Conservation (phyloP, 1,284 basidiomycete species). For the Moesziomyces sp. region DNA sequence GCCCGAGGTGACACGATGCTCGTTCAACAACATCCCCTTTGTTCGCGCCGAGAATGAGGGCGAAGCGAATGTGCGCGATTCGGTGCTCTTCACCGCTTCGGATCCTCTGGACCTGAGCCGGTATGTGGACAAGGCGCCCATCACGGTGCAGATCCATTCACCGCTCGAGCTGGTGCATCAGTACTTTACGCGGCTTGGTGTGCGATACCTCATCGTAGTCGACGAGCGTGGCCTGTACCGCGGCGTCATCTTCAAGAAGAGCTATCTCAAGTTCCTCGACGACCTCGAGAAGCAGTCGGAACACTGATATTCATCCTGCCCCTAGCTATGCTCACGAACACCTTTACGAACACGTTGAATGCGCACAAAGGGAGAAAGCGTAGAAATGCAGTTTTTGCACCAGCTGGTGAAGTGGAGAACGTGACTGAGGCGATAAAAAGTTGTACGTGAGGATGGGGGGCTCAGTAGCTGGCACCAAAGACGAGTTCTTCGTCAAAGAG, state of each 20-base stretch:
- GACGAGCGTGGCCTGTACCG: conserved; percentile 85
- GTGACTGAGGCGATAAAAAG: too few species aligned
- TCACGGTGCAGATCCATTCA: conserved; percentile 82
- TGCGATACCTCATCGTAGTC: conserved; percentile 73
- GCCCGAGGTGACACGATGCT: conserved; percentile 18
- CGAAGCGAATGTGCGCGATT: conserved; percentile 37
- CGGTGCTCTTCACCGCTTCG: conserved; percentile 26
- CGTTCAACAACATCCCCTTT: conserved; percentile 50
- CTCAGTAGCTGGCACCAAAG: conserved; percentile 70
- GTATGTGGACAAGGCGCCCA: conserved; percentile 90
- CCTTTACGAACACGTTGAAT: too few species aligned
- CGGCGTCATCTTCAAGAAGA: conserved; percentile 92
- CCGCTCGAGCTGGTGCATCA: conserved; percentile 90
- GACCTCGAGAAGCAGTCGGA: conserved; percentile 27
- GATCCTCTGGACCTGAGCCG: conserved; percentile 79
- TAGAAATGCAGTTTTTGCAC: too few species aligned
- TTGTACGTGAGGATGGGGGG: too few species aligned
- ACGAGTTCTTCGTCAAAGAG: conserved; percentile 72
- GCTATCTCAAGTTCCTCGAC: conserved; percentile 60
- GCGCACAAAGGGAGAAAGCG: too few species aligned
- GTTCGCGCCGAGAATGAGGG: conserved; percentile 33
- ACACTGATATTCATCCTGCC: not conserved
- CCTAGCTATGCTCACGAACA: too few species aligned
- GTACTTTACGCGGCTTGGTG: conserved; percentile 59
- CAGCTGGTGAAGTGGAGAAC: too few species aligned